A percentile compares a stretch with the other conserved stretches of the same genome.
These are phyloP conservation scores for Rhododendron kiyosumense DNA, from an alignment of 148 eudicot species.

Conservation along the genomic window DNA sequence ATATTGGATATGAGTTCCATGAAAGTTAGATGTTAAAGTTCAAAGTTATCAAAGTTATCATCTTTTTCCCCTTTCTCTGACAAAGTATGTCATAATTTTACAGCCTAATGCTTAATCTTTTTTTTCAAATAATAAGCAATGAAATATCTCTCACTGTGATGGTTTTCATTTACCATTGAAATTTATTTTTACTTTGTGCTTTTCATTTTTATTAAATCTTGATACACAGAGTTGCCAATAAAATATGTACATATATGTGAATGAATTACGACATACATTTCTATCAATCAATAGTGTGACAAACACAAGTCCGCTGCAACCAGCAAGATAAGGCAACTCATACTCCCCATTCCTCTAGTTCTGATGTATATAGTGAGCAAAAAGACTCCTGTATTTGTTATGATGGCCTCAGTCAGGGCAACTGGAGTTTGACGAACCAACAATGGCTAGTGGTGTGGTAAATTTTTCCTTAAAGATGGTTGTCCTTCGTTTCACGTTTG, in stretches of 20 bases:
- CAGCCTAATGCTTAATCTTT: neutral
- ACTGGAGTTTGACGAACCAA: neutral
- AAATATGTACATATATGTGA: neutral
- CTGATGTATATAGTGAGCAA: neutral
- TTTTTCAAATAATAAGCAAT: neutral
- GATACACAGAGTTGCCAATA: neutral
- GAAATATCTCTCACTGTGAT: neutral
- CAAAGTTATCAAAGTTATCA: neutral
- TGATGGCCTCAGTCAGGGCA: neutral
- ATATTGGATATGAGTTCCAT: neutral
- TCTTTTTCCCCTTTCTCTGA: neutral
- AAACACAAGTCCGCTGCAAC: neutral
- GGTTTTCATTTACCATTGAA: neutral
- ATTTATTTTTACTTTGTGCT: neutral
- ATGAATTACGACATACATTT: neutral
- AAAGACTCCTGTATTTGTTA: neutral
- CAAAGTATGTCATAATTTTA: neutral
- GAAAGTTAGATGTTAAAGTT: neutral
- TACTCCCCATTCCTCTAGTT: neutral
- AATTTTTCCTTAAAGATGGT: neutral
- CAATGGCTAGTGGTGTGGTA: neutral
- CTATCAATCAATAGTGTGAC: neutral
- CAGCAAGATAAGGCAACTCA: neutral
- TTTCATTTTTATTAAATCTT: neutral
- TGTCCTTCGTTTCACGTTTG: neutral